Conservation (phyloP, 768 basidiomycete genomes). For the Mrakia blollopis region DNA sequence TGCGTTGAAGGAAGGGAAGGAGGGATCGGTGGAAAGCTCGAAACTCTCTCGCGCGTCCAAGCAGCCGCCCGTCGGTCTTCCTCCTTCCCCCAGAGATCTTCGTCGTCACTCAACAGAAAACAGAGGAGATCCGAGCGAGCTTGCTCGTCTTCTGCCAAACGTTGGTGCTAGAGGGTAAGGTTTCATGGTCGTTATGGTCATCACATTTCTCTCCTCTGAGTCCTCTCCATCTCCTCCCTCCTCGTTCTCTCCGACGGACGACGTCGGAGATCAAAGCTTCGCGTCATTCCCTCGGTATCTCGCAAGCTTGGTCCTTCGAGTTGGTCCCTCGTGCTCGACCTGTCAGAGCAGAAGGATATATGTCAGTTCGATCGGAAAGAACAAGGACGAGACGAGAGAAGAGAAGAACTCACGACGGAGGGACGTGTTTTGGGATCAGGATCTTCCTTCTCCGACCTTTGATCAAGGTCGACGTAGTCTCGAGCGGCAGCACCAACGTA, state of each 20-base stretch:
- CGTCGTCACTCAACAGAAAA: no score
- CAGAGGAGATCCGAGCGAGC: no score
- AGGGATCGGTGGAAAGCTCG: no score
- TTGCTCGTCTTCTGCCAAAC: no score
- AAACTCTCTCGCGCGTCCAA: no score
- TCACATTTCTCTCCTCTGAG: background rate
- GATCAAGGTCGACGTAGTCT: constrained; percentile 56
- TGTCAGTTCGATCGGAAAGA: background rate
- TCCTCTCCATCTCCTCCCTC: background rate
- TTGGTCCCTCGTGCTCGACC: constrained; percentile 23
- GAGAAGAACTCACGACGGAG: background rate
- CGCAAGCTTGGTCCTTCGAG: constrained; percentile 9
- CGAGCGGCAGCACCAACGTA: constrained; percentile 72
- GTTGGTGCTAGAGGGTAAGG: no score
- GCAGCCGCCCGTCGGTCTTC: no score
- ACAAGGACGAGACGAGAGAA: background rate
- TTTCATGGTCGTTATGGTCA: no score
- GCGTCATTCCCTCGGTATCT: constrained; percentile 11
- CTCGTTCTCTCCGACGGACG: background rate
- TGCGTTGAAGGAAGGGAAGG: no score
- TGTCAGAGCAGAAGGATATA: background rate
- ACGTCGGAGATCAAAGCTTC: constrained; percentile 9
- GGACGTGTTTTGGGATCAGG: constrained; percentile 1
- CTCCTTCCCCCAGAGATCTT: no score
- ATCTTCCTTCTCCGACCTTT: background rate